These are phyloP conservation scores for Rhypophila decipiens DNA, from an alignment of 495 filamentous ascomycete genomes.

Conservation along the genomic window DNA sequence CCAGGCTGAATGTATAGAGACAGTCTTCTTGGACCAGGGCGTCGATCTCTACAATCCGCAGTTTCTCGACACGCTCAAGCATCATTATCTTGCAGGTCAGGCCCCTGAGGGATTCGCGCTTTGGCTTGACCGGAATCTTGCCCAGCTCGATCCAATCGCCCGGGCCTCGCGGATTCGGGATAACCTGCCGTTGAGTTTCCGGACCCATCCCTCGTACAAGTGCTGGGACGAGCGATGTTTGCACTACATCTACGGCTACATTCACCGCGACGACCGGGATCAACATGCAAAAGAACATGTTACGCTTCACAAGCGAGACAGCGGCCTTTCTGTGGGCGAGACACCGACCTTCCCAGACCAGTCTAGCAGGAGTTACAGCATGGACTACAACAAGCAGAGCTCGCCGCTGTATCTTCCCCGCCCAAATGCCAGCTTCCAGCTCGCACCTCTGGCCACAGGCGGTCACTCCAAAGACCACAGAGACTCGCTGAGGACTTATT, in stretches of 20 bases:
- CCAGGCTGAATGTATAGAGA: constrained; percentile 45
- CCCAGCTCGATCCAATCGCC: constrained; percentile 38
- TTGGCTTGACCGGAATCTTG: constrained; percentile 42
- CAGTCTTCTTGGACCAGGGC: constrained; percentile 40
- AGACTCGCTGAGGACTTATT: constrained; percentile 37
- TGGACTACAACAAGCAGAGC: constrained; percentile 27
- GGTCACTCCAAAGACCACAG: constrained; percentile 36
- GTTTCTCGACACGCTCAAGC: constrained; percentile 35
- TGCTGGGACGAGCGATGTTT: constrained; percentile 45
- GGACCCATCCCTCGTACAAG: constrained; percentile 38
- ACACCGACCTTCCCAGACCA: constrained; percentile 34
- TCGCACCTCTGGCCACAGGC: constrained; percentile 31
- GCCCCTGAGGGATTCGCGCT: constrained; percentile 36
- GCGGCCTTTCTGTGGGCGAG: constrained; percentile 34
- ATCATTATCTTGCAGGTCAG: constrained; percentile 29
- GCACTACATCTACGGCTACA: constrained; percentile 47
- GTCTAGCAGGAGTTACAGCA: constrained; percentile 21
- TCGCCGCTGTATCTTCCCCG: constrained; percentile 34
- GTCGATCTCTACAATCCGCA: constrained; percentile 37
- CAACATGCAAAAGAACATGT: constrained; percentile 40
- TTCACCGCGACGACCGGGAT: constrained; percentile 38
- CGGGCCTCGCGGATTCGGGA: constrained; percentile 35
- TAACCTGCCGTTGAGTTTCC: constrained; percentile 32
- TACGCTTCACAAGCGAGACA: constrained; percentile 33
- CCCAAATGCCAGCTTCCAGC: constrained; percentile 28